A percentile compares a stretch with the other conserved stretches of the same genome.
phyloP scores from a whole-genome alignment of 345 rosid genomes.

The Orychophragmus violaceus region DNA sequence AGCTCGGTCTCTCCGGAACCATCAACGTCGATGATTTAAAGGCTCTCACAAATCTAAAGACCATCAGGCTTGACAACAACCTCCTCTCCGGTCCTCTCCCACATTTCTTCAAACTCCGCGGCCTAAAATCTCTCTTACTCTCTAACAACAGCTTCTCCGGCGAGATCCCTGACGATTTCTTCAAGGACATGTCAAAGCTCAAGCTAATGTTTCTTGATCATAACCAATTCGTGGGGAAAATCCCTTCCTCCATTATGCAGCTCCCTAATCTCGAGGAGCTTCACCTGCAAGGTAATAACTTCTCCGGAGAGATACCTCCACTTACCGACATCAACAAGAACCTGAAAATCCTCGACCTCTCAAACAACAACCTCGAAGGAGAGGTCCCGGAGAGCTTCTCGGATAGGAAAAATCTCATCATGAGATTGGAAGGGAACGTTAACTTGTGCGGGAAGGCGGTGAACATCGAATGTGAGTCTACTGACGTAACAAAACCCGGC shows the following conservation, averaged over 20 bases:
- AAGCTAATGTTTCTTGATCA: slow-evolving; percentile 53
- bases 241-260: slow-evolving; percentile 44
- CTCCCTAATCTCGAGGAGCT: slow-evolving; percentile 48
- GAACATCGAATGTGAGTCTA: slow-evolving; percentile 22
- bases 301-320: slow-evolving; percentile 59
- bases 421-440: slow-evolving; percentile 33
- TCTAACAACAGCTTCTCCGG: slow-evolving; percentile 57
- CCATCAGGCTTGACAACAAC: slow-evolving; percentile 54
- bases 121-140: slow-evolving; percentile 44
- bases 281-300: slow-evolving; percentile 56
- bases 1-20: slow-evolving; percentile 47
- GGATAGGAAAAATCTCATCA: slow-evolving; percentile 19
- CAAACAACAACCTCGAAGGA: slow-evolving; percentile 57
- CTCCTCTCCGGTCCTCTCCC: slow-evolving; percentile 60
- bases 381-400: slow-evolving; percentile 40
- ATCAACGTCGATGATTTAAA: slow-evolving; percentile 43
- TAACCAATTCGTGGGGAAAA: slow-evolving; percentile 49
- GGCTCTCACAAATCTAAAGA: slow-evolving; percentile 38
- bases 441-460: slow-evolving; percentile 52
- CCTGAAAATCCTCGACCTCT: slow-evolving; percentile 37
- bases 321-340: slow-evolving; percentile 13
- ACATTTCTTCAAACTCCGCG: slow-evolving; percentile 40
- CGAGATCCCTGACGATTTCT: slow-evolving; percentile 44
- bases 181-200: slow-evolving; percentile 42
- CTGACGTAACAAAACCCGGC: background rate